Base-by-base conservation (phyloP, 164 flowering plant species). In the Vitis rotundifolia region DNA sequence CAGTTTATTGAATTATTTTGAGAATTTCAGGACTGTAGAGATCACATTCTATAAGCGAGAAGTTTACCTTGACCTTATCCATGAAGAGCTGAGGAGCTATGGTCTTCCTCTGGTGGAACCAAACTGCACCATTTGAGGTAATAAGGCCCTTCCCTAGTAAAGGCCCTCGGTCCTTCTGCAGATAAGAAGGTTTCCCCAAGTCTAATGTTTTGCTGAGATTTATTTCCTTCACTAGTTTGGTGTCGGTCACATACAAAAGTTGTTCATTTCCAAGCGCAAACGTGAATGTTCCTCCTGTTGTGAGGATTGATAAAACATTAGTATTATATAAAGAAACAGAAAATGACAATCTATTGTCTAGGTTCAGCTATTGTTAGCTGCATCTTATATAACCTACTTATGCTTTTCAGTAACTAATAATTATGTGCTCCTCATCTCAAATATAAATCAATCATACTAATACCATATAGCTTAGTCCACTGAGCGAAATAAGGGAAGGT, bases 81-180 rank as follows among this genome's bases (percentile, higher is more conserved):
- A 63, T 61, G 44, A 47, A 69, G 14, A 69, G 66, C 37, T 61
- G 49, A 37, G 72, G 72, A 29, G 49, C 72, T 14, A 69, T 61
- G 5, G 66, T 69, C 51, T 61, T 69, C 63, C 66, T 61, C 19
- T 69, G 72, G 49, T 69, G 72, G 18, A 61, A 14, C 72, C 72
- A 61, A 61, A 61, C 59, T 29, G 26, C 52, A 15, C 72, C 66
- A 50, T 65, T 69, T 11, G 72, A 58, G 1, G 72, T 50, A 49
- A 69, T 61, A 28, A 69, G 49, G 10, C 66, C 72, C 18, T 69
- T 61, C n/a, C 72, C 72, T 12, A 69, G 59, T 50, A 69, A 11
- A 18, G 72, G 66, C 11, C 66, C 72, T 52, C 72, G 19, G 16
- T 69, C 72, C 63, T 69, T 69, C 50, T 69, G 65, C 49, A 69